Conservation (phyloP, 345 rosid genomes). For the Crucihimalaya himalaica region DNA sequence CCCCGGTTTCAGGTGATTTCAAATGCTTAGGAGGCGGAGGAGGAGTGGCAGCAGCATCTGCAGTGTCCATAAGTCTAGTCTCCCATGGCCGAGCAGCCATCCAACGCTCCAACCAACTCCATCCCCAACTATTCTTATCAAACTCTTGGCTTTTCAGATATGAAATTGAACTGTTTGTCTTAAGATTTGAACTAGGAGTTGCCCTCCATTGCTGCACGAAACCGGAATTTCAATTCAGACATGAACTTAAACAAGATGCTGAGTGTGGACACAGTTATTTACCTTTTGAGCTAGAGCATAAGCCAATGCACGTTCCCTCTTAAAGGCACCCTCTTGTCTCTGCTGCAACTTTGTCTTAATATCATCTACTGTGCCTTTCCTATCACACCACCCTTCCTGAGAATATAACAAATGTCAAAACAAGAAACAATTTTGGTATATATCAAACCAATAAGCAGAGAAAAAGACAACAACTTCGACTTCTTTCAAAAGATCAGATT, state of each 20-base stretch:
- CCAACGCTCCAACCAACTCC: slow-evolving; percentile 99
- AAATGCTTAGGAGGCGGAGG: slow-evolving; percentile 45
- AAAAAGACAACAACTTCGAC: slow-evolving; percentile 61
- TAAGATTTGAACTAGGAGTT: slow-evolving; percentile 41
- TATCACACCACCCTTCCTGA: slow-evolving; percentile 96
- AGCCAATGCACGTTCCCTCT: slow-evolving; percentile 90
- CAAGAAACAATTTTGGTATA: background rate
- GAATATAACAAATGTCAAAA: slow-evolving; percentile 1
- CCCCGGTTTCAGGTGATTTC: slow-evolving; percentile 53
- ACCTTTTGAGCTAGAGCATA: slow-evolving; percentile 93
- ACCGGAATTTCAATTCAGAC: background rate
- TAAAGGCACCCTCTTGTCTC: slow-evolving; percentile 92
- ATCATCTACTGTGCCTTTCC: slow-evolving; percentile 85
- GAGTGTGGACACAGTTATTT: background rate
- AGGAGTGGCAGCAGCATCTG: slow-evolving; percentile 44
- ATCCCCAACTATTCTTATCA: slow-evolving; percentile 82
- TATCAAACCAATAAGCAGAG: background rate
- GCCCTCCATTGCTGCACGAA: slow-evolving; percentile 72
- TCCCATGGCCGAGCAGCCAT: slow-evolving; percentile 99
- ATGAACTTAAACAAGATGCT: background rate
- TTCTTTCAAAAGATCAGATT: slow-evolving; percentile 68
- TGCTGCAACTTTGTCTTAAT: slow-evolving; percentile 69
- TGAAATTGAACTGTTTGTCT: slow-evolving; percentile 39
- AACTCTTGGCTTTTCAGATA: slow-evolving; percentile 59
- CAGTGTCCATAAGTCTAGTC: slow-evolving; percentile 69